Percentiles rank a stretch among this genome's conserved stretches.
Evolutionary conservation across 495 filamentous ascomycete genomes (phyloP).

Genomic region (Penicillium turbatum): DNA sequence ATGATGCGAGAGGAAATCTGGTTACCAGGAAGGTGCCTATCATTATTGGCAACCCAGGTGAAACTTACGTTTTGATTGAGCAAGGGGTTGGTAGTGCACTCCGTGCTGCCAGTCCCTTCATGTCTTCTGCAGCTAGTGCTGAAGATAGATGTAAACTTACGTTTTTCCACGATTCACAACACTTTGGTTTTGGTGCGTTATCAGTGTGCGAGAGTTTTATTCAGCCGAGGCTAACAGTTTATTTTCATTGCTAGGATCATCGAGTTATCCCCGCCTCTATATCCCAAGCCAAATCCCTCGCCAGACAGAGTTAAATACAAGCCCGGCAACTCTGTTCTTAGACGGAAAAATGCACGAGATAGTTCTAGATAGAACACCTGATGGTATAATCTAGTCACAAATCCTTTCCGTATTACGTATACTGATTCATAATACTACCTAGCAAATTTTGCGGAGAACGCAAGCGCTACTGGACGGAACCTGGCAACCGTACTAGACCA

Average conservation of each 20-base stretch:
- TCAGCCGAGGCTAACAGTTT: constrained; percentile 5
- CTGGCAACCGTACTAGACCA: constrained; percentile 20
- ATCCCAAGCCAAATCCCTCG: constrained; percentile 23
- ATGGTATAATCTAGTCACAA: constrained; percentile 23
- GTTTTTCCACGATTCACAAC: constrained; percentile 32
- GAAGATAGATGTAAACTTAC: constrained; percentile 31
- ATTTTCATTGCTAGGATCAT: constrained; percentile 20
- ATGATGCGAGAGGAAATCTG: constrained; percentile 25
- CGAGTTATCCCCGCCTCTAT: constrained; percentile 32
- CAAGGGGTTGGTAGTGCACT: constrained; percentile 27
- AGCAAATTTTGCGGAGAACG: constrained; percentile 28
- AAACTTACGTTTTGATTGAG: constrained; percentile 30
- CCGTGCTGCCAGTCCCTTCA: constrained; percentile 24
- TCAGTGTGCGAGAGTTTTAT: constrained; percentile 1
- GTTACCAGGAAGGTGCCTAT: constrained; percentile 25
- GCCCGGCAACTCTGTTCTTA: constrained; percentile 31
- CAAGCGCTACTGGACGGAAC: constrained; percentile 21
- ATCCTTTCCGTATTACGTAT: constrained; percentile 9
- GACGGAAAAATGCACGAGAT: constrained; percentile 31
- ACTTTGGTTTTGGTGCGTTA: constrained; percentile 29
- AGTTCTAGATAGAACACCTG: constrained; percentile 28
- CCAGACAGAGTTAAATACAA: constrained; percentile 28
- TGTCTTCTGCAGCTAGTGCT: constrained; percentile 18
- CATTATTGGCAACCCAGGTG: constrained; percentile 27
- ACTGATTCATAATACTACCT: constrained; percentile 21